Evolutionary conservation across 352 stramenopile species (phyloP), one percentile per base, ranked within the genome.

Genomic region (Phytophthora pisi): DNA sequence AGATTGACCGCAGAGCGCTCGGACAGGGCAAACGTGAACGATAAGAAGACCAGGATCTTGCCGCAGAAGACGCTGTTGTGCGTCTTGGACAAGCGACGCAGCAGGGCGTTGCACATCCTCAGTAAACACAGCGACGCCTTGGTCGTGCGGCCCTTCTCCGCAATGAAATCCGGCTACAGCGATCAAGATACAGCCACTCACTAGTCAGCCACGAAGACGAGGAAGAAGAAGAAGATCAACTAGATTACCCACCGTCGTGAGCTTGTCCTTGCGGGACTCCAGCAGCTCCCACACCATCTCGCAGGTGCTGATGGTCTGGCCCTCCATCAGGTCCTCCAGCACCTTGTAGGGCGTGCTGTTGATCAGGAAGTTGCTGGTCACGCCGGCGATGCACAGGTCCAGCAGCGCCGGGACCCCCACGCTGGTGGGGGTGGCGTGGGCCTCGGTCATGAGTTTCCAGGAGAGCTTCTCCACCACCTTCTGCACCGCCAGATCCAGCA

Each of bases 61-160:
- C 88, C 88, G 49, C 88, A 96, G 46, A 96, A 96, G n/a, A 96
- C 86, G 55, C 84, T 96, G 70, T 96, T 93, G 68, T 96, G 86
- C 23, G 88, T 96, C 77, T 95, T 95, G 28, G 88, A 96, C 51
- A 95, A 65, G 24, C 88, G 85, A 4, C 88, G 86, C 65, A 96
- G 75, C 51, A 96, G 72, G 51, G 88, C 81, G 58, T 96, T 96
- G 74, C 86, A 96, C 73, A 96, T 88, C 7, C 82, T 73, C 43
- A 96, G 69, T 45, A 96, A 56, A 57, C 85, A 92, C 57, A 96
- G 66, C 34, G 88, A 94, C 15, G 88, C 84, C 69, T 94, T 96
- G 38, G 84, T 95, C 5, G 77, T 88, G 18, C 79, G 79, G 7
- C 84, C 84, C n/a, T 77, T 74, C 6, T 89, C 77, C 8, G 81